These are phyloP conservation scores for Cutaneotrichosporon cavernicola DNA, from an alignment of 1,284 basidiomycete genomes.

Conservation along the genomic window DNA sequence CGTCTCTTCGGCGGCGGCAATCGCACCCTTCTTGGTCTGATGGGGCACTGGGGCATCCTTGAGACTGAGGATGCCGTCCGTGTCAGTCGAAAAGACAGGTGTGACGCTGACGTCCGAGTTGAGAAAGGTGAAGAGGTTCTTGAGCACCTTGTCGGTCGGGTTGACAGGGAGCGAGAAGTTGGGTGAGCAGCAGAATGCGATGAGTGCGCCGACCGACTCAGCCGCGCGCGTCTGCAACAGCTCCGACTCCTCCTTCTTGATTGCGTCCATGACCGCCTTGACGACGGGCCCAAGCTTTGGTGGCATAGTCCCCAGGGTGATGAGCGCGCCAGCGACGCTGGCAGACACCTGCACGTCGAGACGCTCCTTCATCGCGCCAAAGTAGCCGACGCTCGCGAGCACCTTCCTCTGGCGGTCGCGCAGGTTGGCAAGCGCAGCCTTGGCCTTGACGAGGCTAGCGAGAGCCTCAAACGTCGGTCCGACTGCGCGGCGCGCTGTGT, in stretches of 20 bases:
- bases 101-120: conserved; percentile 89
- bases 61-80: conserved; percentile 77
- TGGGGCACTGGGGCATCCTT: conserved; percentile 53
- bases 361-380: conserved; percentile 76
- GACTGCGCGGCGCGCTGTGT: conserved; percentile 71
- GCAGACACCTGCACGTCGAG: conserved; percentile 87
- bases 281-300: conserved; percentile 95
- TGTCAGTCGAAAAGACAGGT: conserved; percentile 73
- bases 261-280: conserved; percentile 94
- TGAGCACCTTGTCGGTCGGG: conserved; percentile 89
- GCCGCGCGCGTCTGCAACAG: conserved; percentile 91
- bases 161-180: conserved; percentile 59
- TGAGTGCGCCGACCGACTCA: conserved; percentile 78
- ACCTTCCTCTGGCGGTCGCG: conserved; percentile 75
- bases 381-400: conserved; percentile 74
- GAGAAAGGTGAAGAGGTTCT: conserved; percentile 94
- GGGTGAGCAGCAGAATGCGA: conserved; percentile 76
- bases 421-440: conserved; percentile 71
- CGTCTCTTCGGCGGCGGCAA: conserved; percentile 43
- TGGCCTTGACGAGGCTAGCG: conserved; percentile 62
- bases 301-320: conserved; percentile 77
- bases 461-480: conserved; percentile 71
- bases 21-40: conserved; percentile 51
- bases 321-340: conserved; percentile 84
- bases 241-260: conserved; percentile 91